Evolutionary conservation across 495 filamentous ascomycete species (phyloP), one percentile per base, ranked within the genome.

Genomic region (Viridothelium virens): DNA sequence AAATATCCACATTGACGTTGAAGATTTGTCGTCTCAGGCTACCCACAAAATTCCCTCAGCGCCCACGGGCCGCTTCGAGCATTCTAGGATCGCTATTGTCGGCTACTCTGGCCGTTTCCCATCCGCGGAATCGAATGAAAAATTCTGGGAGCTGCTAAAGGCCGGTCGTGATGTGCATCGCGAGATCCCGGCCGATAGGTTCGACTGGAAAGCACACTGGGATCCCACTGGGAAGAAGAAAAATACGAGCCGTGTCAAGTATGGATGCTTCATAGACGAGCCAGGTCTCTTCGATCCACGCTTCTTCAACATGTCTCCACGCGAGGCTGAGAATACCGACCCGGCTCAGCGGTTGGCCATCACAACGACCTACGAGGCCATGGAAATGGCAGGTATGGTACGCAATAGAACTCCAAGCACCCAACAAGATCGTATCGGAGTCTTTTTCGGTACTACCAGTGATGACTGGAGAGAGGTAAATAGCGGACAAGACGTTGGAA

Each of bases 21-120:
- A 63, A 9, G 10, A 63, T 34, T 11, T 11, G 11, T 18, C 10
- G 11, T 5, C 6, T 63, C 61, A 11, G 38, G 5, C 11, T 38
- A 11, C 37, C 61, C 11, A 18, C 38, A 11, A 37, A 38, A 31
- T 36, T 38, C 36, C 61, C 38, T 25, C 25, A 25, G 25, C 25
- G 25, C 25, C 25, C 25, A 25, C 25, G 25, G 25, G 25, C 25
- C 36, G 31, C 37, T 31, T 18, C 9, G 12, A 34, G 16, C 70
- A 73, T 18, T 70, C 72, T 1, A 78, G 77, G 66, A 63, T 80
- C 16, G 79, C 79, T 0, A 76, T 81, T 62, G 72, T 80, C 7
- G 79, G 79, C 1, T 74, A 78, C 69, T 69, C 79, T 0, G 74
- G 79, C 62, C 65, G 79, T 2, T 46, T 80, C n/a, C 79, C 79